Percentiles rank a stretch among this genome's conserved stretches.
Conservation (phyloP, 305 asterid genomes). For the Salvia sclarea region DNA sequence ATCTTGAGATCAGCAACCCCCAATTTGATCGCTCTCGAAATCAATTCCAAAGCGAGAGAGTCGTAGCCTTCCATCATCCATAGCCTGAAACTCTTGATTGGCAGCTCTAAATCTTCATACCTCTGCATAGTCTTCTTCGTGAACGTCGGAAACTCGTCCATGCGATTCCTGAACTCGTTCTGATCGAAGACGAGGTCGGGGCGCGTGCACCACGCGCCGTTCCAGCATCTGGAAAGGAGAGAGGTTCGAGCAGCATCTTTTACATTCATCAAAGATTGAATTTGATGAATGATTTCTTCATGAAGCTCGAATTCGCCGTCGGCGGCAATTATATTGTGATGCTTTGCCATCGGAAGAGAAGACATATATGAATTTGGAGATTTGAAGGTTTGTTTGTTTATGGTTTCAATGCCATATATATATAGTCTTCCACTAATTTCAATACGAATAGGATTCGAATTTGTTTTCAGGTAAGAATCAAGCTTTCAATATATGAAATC, state of each 20-base stretch:
- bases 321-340: too few relatives aligned
- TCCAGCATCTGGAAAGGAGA: not conserved
- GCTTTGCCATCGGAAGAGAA: too few relatives aligned
- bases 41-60: too few relatives aligned
- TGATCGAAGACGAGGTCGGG: not conserved
- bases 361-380: too few relatives aligned
- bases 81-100: too few relatives aligned
- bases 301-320: not conserved
- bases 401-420: too few relatives aligned
- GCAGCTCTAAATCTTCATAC: not conserved
- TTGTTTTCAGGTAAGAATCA: too few relatives aligned
- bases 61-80: too few relatives aligned
- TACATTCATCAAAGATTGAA: not conserved
- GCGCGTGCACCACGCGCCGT: not conserved
- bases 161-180: accelerated
- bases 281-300: not conserved
- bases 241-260: not conserved
- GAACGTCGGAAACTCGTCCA: not conserved
- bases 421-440: too few relatives aligned
- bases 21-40: not conserved
- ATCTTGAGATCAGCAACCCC: not conserved
- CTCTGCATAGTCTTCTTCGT: not conserved
- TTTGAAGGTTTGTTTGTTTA: too few relatives aligned
- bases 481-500: too few relatives aligned
- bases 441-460: too few relatives aligned